These are phyloP conservation scores for Rhynchosporium graminicola DNA, from an alignment of 2,329 filamentous ascomycete genomes.

Conservation along the genomic window DNA sequence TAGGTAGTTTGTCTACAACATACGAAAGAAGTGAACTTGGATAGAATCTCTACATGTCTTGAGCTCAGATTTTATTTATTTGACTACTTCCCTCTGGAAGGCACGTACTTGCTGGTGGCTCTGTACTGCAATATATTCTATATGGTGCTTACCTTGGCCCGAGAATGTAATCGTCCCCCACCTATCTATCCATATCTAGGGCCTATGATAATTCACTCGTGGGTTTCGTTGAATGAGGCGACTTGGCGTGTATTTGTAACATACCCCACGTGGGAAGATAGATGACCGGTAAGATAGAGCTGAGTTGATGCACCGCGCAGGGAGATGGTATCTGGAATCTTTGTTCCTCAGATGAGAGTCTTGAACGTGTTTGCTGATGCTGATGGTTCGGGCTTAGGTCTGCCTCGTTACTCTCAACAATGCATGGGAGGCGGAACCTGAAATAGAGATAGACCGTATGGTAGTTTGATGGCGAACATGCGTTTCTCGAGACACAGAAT, in stretches of 20 bases:
- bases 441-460: neutral
- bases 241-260: constrained; percentile 9
- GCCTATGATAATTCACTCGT: constrained; percentile 1
- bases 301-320: neutral
- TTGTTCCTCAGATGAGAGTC: neutral
- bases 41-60: no score
- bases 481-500: neutral
- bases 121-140: no score
- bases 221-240: neutral
- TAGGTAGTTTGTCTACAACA: no score
- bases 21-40: no score
- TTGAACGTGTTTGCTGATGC: neutral
- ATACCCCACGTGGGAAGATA: neutral
- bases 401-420: neutral
- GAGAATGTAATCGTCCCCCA: neutral
- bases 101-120: no score
- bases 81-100: no score
- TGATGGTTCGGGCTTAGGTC: neutral
- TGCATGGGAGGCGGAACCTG: constrained; percentile 5
- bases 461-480: constrained; percentile 1
- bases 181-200: neutral
- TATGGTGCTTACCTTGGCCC: no score
- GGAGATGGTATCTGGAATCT: no score
- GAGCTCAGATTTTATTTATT: no score
- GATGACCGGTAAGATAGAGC: neutral